Evolutionary conservation across 2,329 filamentous ascomycete species (phyloP), one percentile per base, ranked within the genome.

Genomic region (Nannizziopsis barbatae): DNA sequence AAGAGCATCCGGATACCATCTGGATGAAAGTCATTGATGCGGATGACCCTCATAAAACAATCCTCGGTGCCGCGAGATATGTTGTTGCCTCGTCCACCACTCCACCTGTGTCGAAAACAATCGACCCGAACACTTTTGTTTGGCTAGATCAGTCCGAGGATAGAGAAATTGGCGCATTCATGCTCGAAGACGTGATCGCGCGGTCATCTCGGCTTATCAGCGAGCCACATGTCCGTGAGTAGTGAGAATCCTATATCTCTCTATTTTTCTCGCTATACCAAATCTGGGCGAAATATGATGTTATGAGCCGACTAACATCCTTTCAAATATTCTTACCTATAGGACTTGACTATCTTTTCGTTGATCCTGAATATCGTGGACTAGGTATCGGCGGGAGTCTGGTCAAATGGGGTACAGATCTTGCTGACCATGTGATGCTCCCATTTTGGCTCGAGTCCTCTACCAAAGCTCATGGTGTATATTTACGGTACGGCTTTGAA

Each of bases 261-360:
- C 7, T 14, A 2, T 37, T 37, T 14, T 31, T 49, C 15, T 14
- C 5, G 18, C 35, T 27, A 18, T 11, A 22, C 27, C n/a, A 17
- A 27, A 14, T 17, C 6, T 37, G 17, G 7, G 7, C n/a, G 35
- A 37, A 14, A 37, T 12, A 6, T 39, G 36, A 14, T 41, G n/a
- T 30, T 12, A 17, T 37, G 35, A 17, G 12, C 35, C 35, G 12
- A 17, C 39, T 39, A 31, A 20, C 31, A 7, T 14, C 33, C 10
- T 27, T n/a, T 32, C 18, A 31, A 39, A n/a, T 11, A 22, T 14
- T 32, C 12, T n/a, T 20, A 8, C 37, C 8, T 11, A 27, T 10
- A 54, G 52, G 51, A 30, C 55, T 57, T 12, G 44, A 45, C 11
- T 46, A 39, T 12, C 49, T 58, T 17, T 56, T 48, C 22, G 56